Conservation (phyloP, 2,329 filamentous ascomycete genomes). For the Drechslerella dactyloides region DNA sequence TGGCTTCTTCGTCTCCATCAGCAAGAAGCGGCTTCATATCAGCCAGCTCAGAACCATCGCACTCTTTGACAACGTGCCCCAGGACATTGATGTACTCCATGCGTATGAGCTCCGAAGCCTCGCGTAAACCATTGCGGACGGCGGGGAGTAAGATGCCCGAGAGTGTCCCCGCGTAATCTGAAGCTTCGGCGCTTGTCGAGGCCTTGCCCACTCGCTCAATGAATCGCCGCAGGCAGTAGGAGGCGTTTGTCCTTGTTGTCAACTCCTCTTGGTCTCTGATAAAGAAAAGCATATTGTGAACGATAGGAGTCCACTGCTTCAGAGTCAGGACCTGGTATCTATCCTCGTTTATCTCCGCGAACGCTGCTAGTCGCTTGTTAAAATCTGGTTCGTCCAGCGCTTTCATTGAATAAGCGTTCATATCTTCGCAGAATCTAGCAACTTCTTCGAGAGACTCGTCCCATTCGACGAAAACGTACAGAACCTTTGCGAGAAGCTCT, state of each 20-base stretch:
- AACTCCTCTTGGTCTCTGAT: conserved; percentile 87
- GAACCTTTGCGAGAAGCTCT: conserved; percentile 73
- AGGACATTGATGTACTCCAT: conserved; percentile 81
- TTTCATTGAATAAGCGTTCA: conserved; percentile 78
- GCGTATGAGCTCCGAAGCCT: conserved; percentile 81
- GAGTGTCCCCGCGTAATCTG: conserved; percentile 67
- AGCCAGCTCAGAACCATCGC: conserved; percentile 74
- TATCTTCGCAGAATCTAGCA: conserved; percentile 73
- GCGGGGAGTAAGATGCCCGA: conserved; percentile 73
- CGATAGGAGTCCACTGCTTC: conserved; percentile 82
- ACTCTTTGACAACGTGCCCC: conserved; percentile 74
- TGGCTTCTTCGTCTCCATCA: conserved; percentile 75
- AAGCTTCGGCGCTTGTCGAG: conserved; percentile 60
- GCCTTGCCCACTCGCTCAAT: conserved; percentile 66
- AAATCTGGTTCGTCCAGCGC: conserved; percentile 88
- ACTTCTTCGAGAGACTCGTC: conserved; percentile 68
- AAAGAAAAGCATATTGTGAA: conserved; percentile 89
- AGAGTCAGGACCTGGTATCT: conserved; percentile 68
- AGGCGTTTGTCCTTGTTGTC: conserved; percentile 81
- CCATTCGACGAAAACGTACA: conserved; percentile 72
- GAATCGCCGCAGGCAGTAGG: conserved; percentile 79
- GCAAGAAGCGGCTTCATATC: conserved; percentile 76
- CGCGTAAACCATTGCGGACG: conserved; percentile 75
- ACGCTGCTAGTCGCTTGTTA: conserved; percentile 78
- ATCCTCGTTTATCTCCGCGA: conserved; percentile 71